Conservation (phyloP, 495 filamentous ascomycete species). For the Talaromyces adpressus region DNA sequence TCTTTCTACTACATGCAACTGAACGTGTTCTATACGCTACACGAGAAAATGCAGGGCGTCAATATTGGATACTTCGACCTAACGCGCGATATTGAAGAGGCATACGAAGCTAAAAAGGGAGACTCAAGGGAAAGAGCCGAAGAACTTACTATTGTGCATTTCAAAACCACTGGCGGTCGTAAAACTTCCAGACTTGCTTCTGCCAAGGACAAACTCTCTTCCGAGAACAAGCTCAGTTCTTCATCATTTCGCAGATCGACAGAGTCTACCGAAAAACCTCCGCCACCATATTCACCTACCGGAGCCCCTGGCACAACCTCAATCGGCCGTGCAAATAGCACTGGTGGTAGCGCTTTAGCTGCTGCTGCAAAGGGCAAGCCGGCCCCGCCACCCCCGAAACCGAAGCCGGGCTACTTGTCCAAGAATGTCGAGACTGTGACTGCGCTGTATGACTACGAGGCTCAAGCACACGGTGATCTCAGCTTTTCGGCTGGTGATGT, state of each 20-base stretch:
- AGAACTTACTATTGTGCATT: constrained; percentile 70
- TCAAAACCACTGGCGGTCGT: constrained; percentile 71
- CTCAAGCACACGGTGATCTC: constrained; percentile 89
- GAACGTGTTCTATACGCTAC: constrained; percentile 98
- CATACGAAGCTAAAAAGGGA: constrained; percentile 81
- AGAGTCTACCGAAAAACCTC: constrained; percentile 54
- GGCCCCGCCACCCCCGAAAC: constrained; percentile 85
- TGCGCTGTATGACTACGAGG: constrained; percentile 91
- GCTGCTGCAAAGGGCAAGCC: constrained; percentile 73
- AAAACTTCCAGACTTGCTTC: neutral
- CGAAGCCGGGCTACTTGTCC: constrained; percentile 72
- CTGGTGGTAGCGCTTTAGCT: constrained; percentile 47
- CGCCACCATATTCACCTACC: constrained; percentile 57
- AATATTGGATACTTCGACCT: constrained; percentile 98
- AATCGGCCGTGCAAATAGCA: constrained; percentile 43
- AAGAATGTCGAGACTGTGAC: constrained; percentile 70
- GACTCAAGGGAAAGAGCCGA: constrained; percentile 79
- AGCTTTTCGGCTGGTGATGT: constrained; percentile 85
- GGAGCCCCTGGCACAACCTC: constrained; percentile 20
- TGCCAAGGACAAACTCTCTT: constrained; percentile 18
- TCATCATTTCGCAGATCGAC: constrained; percentile 29
- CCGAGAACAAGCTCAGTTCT: constrained; percentile 28
- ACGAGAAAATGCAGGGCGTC: constrained; percentile 94
- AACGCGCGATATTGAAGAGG: constrained; percentile 79
- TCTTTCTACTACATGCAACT: constrained; percentile 99